Percentiles rank a stretch among this genome's conserved stretches.
Evolutionary conservation across 305 asterid genomes (phyloP).

Genomic region (Solanum hybrid): DNA sequence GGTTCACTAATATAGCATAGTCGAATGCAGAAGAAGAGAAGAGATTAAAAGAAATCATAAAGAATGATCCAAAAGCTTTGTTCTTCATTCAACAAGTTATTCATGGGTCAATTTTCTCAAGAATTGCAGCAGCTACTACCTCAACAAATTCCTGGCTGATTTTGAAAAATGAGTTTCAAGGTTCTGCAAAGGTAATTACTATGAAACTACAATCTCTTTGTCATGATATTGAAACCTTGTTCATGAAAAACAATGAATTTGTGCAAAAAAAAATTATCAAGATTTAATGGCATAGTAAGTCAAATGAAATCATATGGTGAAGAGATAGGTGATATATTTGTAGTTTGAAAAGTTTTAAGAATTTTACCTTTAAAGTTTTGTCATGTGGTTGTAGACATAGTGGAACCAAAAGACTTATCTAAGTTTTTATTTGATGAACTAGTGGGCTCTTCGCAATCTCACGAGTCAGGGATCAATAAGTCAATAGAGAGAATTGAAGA

Average conservation of each 20-base stretch:
- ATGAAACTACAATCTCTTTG: background rate
- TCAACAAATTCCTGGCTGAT: no score
- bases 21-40: background rate
- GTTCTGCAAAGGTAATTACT: background rate
- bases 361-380: no score
- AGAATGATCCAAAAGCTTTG: background rate
- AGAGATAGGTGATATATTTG: no score
- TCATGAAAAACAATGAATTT: background rate
- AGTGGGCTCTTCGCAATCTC: background rate
- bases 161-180: background rate
- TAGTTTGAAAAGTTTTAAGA: no score
- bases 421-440: background rate
- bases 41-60: background rate
- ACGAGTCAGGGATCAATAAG: background rate
- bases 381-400: background rate
- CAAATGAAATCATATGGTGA: background rate
- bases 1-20: no score
- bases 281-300: background rate
- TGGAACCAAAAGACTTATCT: background rate
- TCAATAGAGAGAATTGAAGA: background rate
- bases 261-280: no score
- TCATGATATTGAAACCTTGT: background rate
- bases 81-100: background rate
- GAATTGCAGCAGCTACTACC: background rate
- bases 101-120: background rate